Conservation (phyloP, 2,329 filamentous ascomycete species). For the Beauveria bassiana region DNA sequence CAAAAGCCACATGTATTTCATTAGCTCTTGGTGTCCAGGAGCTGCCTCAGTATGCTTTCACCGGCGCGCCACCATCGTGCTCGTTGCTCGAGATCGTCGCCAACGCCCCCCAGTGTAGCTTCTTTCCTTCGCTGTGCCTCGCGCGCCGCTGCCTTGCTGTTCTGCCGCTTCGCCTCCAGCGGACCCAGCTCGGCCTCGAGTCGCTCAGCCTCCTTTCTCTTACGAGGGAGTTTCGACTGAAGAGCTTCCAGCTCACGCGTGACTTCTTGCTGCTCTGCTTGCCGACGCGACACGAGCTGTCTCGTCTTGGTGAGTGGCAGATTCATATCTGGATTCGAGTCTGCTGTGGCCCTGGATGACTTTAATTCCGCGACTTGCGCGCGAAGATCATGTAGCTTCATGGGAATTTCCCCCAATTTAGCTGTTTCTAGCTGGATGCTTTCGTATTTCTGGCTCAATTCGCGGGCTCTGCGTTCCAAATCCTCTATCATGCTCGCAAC, state of each 20-base stretch:
- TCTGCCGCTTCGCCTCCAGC: conserved; percentile 59
- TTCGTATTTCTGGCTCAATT: conserved; percentile 49
- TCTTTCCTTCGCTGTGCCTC: conserved; percentile 65
- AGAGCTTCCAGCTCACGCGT: conserved; percentile 57
- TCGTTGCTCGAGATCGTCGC: conserved; percentile 67
- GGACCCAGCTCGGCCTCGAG: conserved; percentile 60
- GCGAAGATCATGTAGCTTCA: conserved; percentile 41
- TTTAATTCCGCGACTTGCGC: conserved; percentile 38
- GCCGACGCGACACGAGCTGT: conserved; percentile 42
- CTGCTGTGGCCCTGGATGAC: conserved; percentile 27
- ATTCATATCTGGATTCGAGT: conserved; percentile 37
- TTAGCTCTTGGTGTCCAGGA: conserved; percentile 49
- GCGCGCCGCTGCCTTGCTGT: conserved; percentile 57
- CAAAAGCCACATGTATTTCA: conserved; percentile 13
- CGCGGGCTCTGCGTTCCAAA: conserved; percentile 57
- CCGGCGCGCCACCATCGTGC: conserved; percentile 67
- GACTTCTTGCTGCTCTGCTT: conserved; percentile 45
- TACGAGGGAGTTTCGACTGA: conserved; percentile 54
- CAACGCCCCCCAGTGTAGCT: conserved; percentile 54
- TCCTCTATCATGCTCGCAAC: conserved; percentile 66
- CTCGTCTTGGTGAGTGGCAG: conserved; percentile 52
- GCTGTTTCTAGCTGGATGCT: conserved; percentile 39
- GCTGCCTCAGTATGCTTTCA: conserved; percentile 54
- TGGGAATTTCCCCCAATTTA: conserved; percentile 43
- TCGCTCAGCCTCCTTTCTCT: conserved; percentile 58